Conservation (phyloP, 176 grass and related monocot species). For the Rhynchospora tenuis region DNA sequence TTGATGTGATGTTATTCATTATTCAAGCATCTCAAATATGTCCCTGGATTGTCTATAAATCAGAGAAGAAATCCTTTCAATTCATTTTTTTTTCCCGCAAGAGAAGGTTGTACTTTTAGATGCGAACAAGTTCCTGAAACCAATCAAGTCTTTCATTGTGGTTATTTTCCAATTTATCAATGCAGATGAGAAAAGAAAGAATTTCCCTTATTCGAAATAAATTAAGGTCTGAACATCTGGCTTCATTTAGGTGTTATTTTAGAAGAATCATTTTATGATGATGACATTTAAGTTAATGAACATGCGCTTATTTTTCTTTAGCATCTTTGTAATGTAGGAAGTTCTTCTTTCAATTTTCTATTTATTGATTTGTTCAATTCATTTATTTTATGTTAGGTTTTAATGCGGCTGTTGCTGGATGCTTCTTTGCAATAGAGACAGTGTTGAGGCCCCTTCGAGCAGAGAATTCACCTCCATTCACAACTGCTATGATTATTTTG, state of each 20-base stretch:
- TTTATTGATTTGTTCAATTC: background rate
- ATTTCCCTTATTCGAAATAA: background rate
- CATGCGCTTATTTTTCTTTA: background rate
- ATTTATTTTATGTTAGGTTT: slow-evolving; percentile 56
- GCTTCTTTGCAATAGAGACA: slow-evolving; percentile 96
- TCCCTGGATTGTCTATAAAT: slow-evolving; percentile 1
- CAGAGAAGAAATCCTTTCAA: background rate
- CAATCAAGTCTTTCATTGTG: background rate
- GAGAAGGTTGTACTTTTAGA: background rate
- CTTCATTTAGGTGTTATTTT: background rate
- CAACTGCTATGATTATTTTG: slow-evolving; percentile 98
- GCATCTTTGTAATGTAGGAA: background rate
- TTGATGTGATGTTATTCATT: background rate
- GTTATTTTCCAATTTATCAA: background rate
- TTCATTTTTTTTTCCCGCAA: background rate
- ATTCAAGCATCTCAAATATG: background rate
- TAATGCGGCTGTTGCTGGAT: slow-evolving; percentile 94
- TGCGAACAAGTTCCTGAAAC: background rate
- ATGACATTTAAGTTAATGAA: background rate
- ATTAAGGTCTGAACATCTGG: background rate
- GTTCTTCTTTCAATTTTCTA: background rate
- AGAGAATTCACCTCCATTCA: slow-evolving; percentile 97
- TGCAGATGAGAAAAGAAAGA: background rate
- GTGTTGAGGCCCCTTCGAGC: slow-evolving; percentile 91
- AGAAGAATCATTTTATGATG: background rate